phyloP scores from a whole-genome alignment of 2,329 filamentous ascomycete species.

The Exutisphaerella laricina region DNA sequence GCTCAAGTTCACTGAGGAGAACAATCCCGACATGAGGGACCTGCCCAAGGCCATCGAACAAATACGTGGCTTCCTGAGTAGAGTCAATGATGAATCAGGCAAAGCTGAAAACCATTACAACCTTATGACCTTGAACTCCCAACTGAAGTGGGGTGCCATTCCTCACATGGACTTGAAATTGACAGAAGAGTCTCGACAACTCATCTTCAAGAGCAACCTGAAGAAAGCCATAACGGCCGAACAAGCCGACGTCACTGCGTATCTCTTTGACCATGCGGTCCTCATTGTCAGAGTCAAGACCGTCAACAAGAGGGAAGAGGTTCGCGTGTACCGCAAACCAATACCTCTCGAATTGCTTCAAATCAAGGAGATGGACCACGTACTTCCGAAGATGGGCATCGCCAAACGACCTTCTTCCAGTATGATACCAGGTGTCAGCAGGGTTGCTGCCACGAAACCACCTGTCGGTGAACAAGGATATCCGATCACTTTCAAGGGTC shows the following conservation, averaged over 20 bases:
- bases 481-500: conserved; percentile 92
- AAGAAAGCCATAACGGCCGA: conserved; percentile 89
- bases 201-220: conserved; percentile 89
- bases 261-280: conserved; percentile 93
- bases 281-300: conserved; percentile 86
- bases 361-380: conserved; percentile 95
- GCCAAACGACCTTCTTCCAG: conserved; percentile 85
- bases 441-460: conserved; percentile 47
- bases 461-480: conserved; percentile 66
- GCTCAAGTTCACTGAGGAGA: conserved; percentile 83
- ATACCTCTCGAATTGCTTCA: conserved; percentile 90
- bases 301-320: conserved; percentile 87
- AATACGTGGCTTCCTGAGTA: conserved; percentile 79
- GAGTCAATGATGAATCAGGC: conserved; percentile 91
- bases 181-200: conserved; percentile 84
- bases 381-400: conserved; percentile 73
- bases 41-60: conserved; percentile 81
- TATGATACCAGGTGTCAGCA: conserved; percentile 56
- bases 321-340: conserved; percentile 90
- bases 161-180: conserved; percentile 92
- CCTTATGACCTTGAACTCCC: conserved; percentile 81
- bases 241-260: conserved; percentile 78
- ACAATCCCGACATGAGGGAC: conserved; percentile 82
- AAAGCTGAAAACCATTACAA: conserved; percentile 99
- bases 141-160: conserved; percentile 82